Base-by-base conservation (phyloP, 768 basidiomycete genomes). In the Psilocybe cubensis region DNA sequence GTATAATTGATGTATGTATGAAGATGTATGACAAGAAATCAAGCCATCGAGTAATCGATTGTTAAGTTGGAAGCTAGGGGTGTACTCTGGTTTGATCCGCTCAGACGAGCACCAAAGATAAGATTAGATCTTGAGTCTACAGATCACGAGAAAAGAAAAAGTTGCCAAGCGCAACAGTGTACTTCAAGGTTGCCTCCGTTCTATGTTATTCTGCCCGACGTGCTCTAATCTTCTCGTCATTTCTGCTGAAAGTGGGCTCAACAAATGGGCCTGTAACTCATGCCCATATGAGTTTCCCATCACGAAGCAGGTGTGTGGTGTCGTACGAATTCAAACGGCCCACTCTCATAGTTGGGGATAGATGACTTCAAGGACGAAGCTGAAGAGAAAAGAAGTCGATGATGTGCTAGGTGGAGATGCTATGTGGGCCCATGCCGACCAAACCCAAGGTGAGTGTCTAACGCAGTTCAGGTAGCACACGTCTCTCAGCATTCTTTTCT, bases 261-360 rank as follows among this genome's bases (percentile, higher is more conserved):
- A 96, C 76, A 94, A 94, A 78, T 96, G 93, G 90, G 88, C 88
- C 0, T 98, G 95, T 69, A 91, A 92, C 64, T 87, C 90, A 1
- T 98, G 97, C 69, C 88, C 97, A 3, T 99, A 98, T 69, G 93
- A 98, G 67, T 98, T 96, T 68, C 91, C 92, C 0, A 93, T 96
- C 64, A 83, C 85, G 2, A 91, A 94, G 67, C 91, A 92, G 75
- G 92, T 88, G 3, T 27, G 77, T 59, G 24, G 12, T 3, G 3
- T 21, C 18, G 12, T 5, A 7, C 20, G 25, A 28, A 11, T 14
- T 18, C 28, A 28, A 41, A 1, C 20, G 33, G 12, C 4, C 24
- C 44, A 14, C 14, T 38, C 20, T 27, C 5, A 11, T 38, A 29
- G n/a, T 45, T 38, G 31, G 33, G 27, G 29, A n/a, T 63, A 97